These are phyloP conservation scores for Sporothrix variecibatus DNA, from an alignment of 2,329 filamentous ascomycete species.

Conservation along the genomic window DNA sequence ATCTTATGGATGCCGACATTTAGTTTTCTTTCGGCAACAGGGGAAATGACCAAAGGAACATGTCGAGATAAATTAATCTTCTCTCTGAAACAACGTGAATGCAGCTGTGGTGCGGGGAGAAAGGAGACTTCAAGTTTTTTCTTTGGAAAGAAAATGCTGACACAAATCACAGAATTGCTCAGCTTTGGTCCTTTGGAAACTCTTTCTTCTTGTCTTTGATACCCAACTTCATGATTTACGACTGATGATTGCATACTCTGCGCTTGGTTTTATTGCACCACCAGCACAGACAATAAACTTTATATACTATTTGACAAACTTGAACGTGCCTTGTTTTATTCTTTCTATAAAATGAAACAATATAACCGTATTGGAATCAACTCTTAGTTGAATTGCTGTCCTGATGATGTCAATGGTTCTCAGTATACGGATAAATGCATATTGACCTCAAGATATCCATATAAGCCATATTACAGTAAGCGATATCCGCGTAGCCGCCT, in stretches of 20 bases:
- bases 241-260: neutral
- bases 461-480: neutral
- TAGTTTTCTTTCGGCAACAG: conserved; percentile 32
- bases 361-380: neutral
- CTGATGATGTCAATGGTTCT: neutral
- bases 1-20: conserved; percentile 25
- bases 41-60: conserved; percentile 33
- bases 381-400: neutral
- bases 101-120: neutral
- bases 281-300: no score
- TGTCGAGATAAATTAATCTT: conserved; percentile 51
- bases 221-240: neutral
- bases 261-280: neutral
- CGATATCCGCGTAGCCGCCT: neutral
- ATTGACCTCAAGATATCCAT: neutral
- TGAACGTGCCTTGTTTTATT: neutral
- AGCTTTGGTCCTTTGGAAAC: neutral
- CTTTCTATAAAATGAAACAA: neutral
- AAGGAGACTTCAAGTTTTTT: no score
- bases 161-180: neutral
- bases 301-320: no score
- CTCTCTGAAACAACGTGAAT: conserved; percentile 46
- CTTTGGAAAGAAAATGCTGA: neutral
- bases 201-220: neutral
- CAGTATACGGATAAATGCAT: neutral